phyloP scores from a whole-genome alignment of 2,329 filamentous ascomycete species.

The Phyllosticta citrichinensis region DNA sequence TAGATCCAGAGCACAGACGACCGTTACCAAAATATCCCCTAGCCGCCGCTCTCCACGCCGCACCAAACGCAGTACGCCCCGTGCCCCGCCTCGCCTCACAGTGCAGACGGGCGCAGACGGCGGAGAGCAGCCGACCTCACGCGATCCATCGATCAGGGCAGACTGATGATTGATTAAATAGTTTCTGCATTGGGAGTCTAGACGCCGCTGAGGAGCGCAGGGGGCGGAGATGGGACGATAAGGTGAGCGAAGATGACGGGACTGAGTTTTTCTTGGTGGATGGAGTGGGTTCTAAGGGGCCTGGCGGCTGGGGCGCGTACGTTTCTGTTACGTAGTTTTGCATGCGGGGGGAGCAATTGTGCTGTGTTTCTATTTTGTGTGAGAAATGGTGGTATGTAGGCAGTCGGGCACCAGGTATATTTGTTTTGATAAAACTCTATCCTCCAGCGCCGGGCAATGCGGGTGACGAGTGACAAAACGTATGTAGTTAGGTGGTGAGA shows the following conservation, averaged over 20 bases:
- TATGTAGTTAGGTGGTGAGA: background rate
- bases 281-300: background rate
- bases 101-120: background rate
- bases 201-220: background rate
- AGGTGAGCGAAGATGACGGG: too few species aligned
- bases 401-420: background rate
- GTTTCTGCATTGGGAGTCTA: background rate
- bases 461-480: background rate
- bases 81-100: background rate
- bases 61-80: background rate
- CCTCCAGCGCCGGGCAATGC: background rate
- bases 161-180: background rate
- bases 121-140: background rate
- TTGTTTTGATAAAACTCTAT: background rate
- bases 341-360: background rate
- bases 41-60: background rate
- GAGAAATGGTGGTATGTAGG: background rate
- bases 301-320: background rate
- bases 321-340: background rate
- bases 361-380: background rate
- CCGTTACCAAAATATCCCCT: background rate
- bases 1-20: background rate
- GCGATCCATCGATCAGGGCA: background rate
- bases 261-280: background rate
- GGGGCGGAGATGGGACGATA: background rate